phyloP scores from a whole-genome alignment of 1,139 yeast genomes.

The Oligophagozyma castellii region DNA sequence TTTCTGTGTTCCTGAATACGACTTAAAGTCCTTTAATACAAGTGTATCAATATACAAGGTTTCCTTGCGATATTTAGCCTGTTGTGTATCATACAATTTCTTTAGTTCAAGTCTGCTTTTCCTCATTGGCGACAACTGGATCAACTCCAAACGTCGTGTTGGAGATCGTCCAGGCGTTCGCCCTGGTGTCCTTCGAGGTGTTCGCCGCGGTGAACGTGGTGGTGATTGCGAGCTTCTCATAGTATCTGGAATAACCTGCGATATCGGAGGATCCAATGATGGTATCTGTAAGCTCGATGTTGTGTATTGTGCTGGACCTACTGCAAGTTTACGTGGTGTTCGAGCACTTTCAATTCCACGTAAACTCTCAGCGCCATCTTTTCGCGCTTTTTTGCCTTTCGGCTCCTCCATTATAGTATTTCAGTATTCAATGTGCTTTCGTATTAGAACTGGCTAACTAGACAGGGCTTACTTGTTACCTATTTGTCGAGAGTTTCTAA shows the following conservation, averaged over 20 bases:
- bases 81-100: constrained; percentile 21
- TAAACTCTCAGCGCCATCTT: neutral
- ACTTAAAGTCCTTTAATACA: constrained; percentile 75
- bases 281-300: constrained; percentile 13
- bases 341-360: constrained; percentile 1
- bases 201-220: too few species aligned
- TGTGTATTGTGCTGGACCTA: constrained; percentile 19
- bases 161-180: constrained; percentile 28
- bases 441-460: constrained; percentile 12
- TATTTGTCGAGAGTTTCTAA: too few species aligned
- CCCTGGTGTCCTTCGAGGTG: too few species aligned
- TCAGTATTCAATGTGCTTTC: constrained; percentile 5
- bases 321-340: constrained; percentile 19
- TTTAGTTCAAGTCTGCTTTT: constrained; percentile 22
- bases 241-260: constrained; percentile 7
- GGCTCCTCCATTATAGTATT: constrained; percentile 1
- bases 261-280: constrained; percentile 11
- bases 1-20: constrained; percentile 88
- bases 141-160: constrained; percentile 26
- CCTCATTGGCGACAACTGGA: constrained; percentile 29
- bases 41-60: constrained; percentile 65
- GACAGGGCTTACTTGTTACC: constrained; percentile 4
- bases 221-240: constrained; percentile 24
- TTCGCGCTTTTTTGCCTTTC: neutral
- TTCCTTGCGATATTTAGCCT: constrained; percentile 9